Conservation (phyloP, 192 early-diverging fungal genomes). For the Coemansia sp. region DNA sequence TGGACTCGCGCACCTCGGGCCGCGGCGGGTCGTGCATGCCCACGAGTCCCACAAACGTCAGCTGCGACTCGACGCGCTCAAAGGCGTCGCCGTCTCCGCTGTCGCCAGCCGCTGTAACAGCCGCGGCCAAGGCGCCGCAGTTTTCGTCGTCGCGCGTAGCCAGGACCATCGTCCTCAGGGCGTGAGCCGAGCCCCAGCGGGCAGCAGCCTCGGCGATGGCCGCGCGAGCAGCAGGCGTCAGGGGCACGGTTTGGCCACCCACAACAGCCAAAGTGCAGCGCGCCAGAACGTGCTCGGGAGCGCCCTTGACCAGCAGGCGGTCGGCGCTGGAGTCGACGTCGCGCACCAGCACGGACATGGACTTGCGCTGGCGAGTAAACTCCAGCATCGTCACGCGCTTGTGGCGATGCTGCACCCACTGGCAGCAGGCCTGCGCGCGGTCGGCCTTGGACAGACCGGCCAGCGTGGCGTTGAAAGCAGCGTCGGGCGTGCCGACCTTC, state of each 20-base stretch:
- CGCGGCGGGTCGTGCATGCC: constrained; percentile 99
- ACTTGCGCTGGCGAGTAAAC: constrained; percentile 97
- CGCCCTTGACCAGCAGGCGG: constrained; percentile 88
- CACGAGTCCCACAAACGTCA: constrained; percentile 93
- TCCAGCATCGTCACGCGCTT: constrained; percentile 76
- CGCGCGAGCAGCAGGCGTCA: constrained; percentile 66
- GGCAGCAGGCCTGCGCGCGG: constrained; percentile 70
- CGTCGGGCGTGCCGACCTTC: constrained; percentile 82
- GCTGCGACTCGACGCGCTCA: constrained; percentile 70
- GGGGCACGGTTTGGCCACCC: constrained; percentile 50
- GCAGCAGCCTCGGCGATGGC: constrained; percentile 66
- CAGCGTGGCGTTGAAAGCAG: constrained; percentile 64
- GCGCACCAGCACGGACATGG: constrained; percentile 88
- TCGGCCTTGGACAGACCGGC: constrained; percentile 52
- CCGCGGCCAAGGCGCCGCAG: constrained; percentile 56
- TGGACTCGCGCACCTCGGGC: constrained; percentile 81
- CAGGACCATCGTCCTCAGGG: constrained; percentile 88
- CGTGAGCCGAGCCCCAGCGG: constrained; percentile 72
- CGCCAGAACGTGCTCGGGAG: constrained; percentile 89
- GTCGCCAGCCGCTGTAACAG: constrained; percentile 31
- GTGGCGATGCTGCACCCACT: constrained; percentile 65
- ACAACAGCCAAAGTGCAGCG: constrained; percentile 65
- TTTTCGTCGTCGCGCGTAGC: constrained; percentile 73
- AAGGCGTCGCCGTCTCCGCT: constrained; percentile 48
- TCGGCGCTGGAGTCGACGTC: not conserved